Evolutionary conservation across 768 basidiomycete species (phyloP).

Genomic region (Hericium erinaceus): DNA sequence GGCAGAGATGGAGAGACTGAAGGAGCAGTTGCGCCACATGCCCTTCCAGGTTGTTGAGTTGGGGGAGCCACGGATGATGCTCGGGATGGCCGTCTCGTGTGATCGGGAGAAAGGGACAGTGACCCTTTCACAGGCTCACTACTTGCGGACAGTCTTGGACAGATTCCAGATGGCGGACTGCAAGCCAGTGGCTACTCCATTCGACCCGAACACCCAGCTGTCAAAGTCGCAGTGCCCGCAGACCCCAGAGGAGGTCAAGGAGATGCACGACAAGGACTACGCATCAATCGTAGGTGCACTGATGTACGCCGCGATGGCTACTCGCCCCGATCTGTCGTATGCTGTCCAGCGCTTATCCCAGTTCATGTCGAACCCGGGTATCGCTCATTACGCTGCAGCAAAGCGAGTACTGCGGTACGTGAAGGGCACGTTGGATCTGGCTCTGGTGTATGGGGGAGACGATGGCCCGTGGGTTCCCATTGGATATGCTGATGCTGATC

Average conservation of each 20-base stretch:
- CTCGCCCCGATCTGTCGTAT: constrained; percentile 19
- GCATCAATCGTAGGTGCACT: constrained; percentile 13
- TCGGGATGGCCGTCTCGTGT: background rate
- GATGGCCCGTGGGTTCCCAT: background rate
- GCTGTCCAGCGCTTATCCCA: constrained; percentile 14
- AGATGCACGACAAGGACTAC: background rate
- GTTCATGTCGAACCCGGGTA: constrained; percentile 9
- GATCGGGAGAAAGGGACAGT: background rate
- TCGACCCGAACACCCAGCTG: background rate
- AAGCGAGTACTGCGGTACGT: constrained; percentile 15
- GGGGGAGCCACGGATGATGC: background rate
- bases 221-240: background rate
- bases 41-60: background rate
- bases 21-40: background rate
- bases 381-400: constrained; percentile 8
- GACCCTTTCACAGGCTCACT: background rate
- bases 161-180: background rate
- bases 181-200: background rate
- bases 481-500: background rate
- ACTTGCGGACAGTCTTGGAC: background rate
- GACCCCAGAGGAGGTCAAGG: background rate
- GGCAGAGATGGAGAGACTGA: background rate
- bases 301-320: constrained; percentile 18
- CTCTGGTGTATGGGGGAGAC: background rate
- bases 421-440: constrained; percentile 7